Evolutionary conservation across 2,329 filamentous ascomycete genomes (phyloP), one percentile per base, ranked within the genome.

Genomic region (Colletotrichum sp.): DNA sequence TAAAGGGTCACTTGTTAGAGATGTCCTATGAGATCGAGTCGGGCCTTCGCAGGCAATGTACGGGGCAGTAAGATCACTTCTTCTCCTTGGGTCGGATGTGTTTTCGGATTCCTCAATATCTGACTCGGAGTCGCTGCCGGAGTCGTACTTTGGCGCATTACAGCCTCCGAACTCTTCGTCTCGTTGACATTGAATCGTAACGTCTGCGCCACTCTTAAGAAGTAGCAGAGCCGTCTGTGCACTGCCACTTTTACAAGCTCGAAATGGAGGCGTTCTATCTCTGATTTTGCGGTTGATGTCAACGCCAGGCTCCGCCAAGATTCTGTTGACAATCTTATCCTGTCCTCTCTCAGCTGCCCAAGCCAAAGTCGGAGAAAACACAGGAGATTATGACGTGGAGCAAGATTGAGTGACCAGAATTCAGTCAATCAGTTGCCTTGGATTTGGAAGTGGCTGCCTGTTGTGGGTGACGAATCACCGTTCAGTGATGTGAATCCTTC

Each of bases 241-340:
- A 15, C 67, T 49, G 3, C 26, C 21, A 5, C 15, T 30, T 18
- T 24, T 10, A 16, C 65, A 63, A 18, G 71, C 70, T 16, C n/a
- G n/a, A 21, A 62, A 68, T 3, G 75, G 67, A 0, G 80, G 65
- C 3, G 80, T 82, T 7, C 80, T 49, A 2, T 78, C 78, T 1
- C 30, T 21, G 2, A 80, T 60, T 15, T 69, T 80, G 21, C 77
- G 77, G 34, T 86, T 85, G 13, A 83, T 76, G 64, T 86, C 78
- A 8, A 85, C 75, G 6, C 80, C 80, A 7, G 84, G 81, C 69
- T 83, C 75, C 30, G 80, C 71, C 8, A 85, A 78, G 18, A 86
- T 75, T 10, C 78, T 70, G 8, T 77, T 75, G 4, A 85, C 79
- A 16, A 83, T 72, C 7, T 80, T 78, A 3, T 78, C 13, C 16